Evolutionary conservation across 2,329 filamentous ascomycete genomes (phyloP), one percentile per base, ranked within the genome.

Genomic region (Coniella lustricola): DNA sequence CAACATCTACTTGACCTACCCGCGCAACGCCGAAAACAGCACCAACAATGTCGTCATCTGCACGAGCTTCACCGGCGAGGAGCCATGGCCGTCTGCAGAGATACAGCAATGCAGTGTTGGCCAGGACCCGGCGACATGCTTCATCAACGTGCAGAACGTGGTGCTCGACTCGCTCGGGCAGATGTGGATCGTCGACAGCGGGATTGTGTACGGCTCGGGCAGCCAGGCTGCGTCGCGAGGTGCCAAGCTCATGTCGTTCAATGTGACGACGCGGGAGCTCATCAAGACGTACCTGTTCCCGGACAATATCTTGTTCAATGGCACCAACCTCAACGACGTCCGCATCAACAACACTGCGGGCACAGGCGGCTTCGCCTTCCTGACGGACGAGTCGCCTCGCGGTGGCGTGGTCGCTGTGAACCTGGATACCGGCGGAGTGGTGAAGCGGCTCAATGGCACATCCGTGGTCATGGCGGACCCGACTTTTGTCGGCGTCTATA

Each of bases 61-160:
- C 45, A 67, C 64, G 5, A 59, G 55, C 25, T 70, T 67, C 59
- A 62, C 60, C 38, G 57, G 57, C 36, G 67, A 70, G 51, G 50
- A 59, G 40, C 65, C 68, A 1, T 70, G 67, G 67, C 67, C 67
- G 0, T 62, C 60, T 31, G 65, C 66, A 20, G 56, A 55, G 9
- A 67, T 68, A 7, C 68, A 70, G 54, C 69, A 67, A 40, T 69
- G 67, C 50, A 63, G 40, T 2, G 20, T 55, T 0, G 59, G 56
- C 5, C 67, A 70, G 49, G 62, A 70, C 45, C 61, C 59, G 13
- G 63, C 63, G 37, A 65, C 63, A 4, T 71, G 68, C 59, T 71
- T 71, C 57, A 62, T 70, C 57, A 71, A 71, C 45, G 65, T 70
- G 3, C 68, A 70, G 53, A 71, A 70, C 41, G 60, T 70, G n/a